Evolutionary conservation across 441 rosid species (phyloP), one percentile per base, ranked within the genome.

Genomic region (Pelargonium citronellum): DNA sequence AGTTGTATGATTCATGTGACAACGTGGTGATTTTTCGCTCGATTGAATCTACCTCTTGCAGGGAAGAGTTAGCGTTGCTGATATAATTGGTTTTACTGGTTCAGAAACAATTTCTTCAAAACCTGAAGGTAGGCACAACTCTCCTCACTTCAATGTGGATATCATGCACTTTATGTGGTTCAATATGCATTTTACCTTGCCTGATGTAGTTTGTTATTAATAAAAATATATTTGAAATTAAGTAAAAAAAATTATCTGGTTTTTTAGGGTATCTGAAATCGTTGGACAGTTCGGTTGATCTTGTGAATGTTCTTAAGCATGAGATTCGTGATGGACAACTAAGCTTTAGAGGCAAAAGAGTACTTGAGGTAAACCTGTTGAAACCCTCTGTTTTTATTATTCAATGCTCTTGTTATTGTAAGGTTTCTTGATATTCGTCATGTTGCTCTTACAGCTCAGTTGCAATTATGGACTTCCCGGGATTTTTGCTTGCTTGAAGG

Each of bases 271-370:
- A 83, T 71, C 66, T 88, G 77, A 94, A 87, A 82, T 87, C 87
- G 63, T 91, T 93, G 95, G 95, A 90, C 75, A 87, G 87, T 70
- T 84, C 96, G 44, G 72, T 89, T 69, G 95, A 89, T 77, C 97
- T 94, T 43, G 93, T 94, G 73, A 85, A 83, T 71, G 84, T 91
- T 75, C 93, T 94, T 72, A 94, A 87, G 83, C 91, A 88, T 73
- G 99, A 94, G 72, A 91, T 87, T 76, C 92, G 97, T 39, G 98
- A 94, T 83, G 98, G 98, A 72, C 96, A 94, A 70, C 81, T 94
- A 73, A 94, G 92, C 87, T 91, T 94, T 75, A 87, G 98, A 81
- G 97, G 98, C 71, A 94, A 94, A 80, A 84, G 95, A 80, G 95
- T 94, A 2, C 96, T 94, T 22, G 97, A 94, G 97, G 98, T 94